These are phyloP conservation scores for Stephanodiscus triporus DNA, from an alignment of 108 stramenopile genomes.

Conservation along the genomic window DNA sequence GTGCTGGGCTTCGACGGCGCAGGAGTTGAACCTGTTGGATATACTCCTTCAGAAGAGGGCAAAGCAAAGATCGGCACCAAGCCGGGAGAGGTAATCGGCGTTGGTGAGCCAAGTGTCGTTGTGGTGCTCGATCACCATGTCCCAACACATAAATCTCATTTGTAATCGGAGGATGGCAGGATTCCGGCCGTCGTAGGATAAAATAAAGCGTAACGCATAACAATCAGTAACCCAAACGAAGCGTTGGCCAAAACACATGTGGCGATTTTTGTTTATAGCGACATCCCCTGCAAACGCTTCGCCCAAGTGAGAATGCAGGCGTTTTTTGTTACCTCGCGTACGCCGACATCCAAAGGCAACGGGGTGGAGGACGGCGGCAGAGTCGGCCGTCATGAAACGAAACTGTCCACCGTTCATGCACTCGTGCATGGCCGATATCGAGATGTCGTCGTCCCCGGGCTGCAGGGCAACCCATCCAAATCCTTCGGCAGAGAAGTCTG, in stretches of 20 bases:
- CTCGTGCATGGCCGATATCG: not conserved
- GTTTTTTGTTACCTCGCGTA: not conserved
- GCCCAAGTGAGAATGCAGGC: not conserved
- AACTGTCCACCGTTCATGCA: conserved; percentile 11
- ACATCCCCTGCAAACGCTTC: conserved; percentile 21
- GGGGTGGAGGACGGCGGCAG: not conserved
- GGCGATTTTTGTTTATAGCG: conserved; percentile 19
- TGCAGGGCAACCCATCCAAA: not conserved
- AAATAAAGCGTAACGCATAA: conserved; percentile 3
- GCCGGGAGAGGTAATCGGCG: not conserved
- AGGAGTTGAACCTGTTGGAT: not conserved
- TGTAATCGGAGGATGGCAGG: not conserved
- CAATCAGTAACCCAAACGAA: conserved; percentile 8
- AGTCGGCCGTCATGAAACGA: not conserved
- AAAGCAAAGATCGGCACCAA: not conserved
- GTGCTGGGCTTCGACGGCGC: not conserved
- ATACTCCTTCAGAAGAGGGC: not conserved
- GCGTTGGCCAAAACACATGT: not conserved
- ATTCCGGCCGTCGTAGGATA: conserved; percentile 20
- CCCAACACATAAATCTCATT: not conserved
- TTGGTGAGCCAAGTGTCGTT: not conserved
- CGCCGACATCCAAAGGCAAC: conserved; percentile 12
- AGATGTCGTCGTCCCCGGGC: conserved; percentile 2
- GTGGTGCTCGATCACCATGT: conserved; percentile 11
- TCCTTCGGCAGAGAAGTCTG: conserved; percentile 10